Evolutionary conservation across 2,329 filamentous ascomycete species (phyloP).

Genomic region (Phaeophleospora eucalypticola): DNA sequence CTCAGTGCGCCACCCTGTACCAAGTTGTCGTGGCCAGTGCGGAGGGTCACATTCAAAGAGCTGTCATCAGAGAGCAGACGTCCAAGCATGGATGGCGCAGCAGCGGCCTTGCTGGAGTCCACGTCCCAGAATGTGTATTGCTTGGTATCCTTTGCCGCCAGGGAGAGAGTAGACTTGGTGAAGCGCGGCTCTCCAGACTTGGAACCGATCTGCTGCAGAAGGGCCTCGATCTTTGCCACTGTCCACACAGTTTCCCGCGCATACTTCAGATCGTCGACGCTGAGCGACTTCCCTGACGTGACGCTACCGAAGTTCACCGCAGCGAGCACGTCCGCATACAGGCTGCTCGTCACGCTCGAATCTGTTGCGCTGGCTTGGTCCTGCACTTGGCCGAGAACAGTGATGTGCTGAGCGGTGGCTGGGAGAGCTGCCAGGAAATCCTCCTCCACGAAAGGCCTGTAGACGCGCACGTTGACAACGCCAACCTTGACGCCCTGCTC

Average conservation of each 20-base stretch:
- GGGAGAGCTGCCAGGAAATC: slow-evolving; percentile 82
- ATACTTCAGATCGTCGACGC: slow-evolving; percentile 85
- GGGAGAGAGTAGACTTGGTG: slow-evolving; percentile 36
- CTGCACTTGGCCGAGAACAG: slow-evolving; percentile 83
- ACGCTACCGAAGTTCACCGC: slow-evolving; percentile 73
- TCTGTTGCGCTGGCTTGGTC: slow-evolving; percentile 71
- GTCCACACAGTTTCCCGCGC: slow-evolving; percentile 66
- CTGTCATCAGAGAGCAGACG: slow-evolving; percentile 59
- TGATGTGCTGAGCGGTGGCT: slow-evolving; percentile 67
- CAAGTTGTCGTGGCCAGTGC: slow-evolving; percentile 58
- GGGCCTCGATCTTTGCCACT: slow-evolving; percentile 48
- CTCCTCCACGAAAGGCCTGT: slow-evolving; percentile 92
- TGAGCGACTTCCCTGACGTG: slow-evolving; percentile 56
- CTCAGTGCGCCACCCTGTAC: slow-evolving; percentile 72
- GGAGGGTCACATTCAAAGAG: slow-evolving; percentile 57
- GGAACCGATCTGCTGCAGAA: slow-evolving; percentile 46
- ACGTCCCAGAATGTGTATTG: slow-evolving; percentile 95
- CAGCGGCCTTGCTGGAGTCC: slow-evolving; percentile 65
- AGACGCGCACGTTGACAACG: slow-evolving; percentile 85
- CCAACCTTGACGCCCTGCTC: slow-evolving; percentile 74
- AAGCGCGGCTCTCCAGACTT: slow-evolving; percentile 35
- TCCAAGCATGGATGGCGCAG: slow-evolving; percentile 60
- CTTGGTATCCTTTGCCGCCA: slow-evolving; percentile 53
- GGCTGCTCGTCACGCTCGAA: slow-evolving; percentile 69
- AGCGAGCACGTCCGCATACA: slow-evolving; percentile 89